phyloP scores from a whole-genome alignment of 2,329 filamentous ascomycete genomes.

The Phaeoacremonium minimum region DNA sequence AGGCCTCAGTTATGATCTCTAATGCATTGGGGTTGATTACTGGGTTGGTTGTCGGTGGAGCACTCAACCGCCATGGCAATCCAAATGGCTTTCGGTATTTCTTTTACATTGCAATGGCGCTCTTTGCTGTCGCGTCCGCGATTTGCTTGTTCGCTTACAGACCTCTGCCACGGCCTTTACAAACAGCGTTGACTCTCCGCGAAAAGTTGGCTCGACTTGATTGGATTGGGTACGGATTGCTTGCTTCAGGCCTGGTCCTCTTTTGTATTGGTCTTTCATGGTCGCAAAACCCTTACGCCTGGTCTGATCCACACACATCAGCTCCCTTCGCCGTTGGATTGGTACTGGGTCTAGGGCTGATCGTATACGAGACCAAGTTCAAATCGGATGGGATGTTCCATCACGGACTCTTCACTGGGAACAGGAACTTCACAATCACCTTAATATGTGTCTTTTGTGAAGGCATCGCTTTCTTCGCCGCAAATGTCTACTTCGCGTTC shows the following conservation, averaged over 20 bases:
- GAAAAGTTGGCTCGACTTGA: conserved; percentile 30
- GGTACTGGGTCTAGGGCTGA: conserved; percentile 16
- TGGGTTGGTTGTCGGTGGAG: conserved; percentile 28
- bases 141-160: conserved; percentile 25
- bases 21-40: conserved; percentile 21
- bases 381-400: conserved; percentile 35
- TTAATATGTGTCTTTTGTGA: conserved; percentile 29
- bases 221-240: conserved; percentile 31
- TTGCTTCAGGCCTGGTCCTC: conserved; percentile 27
- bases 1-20: conserved; percentile 25
- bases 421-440: conserved; percentile 30
- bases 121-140: conserved; percentile 19
- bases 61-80: conserved; percentile 23
- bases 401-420: conserved; percentile 27
- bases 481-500: conserved; percentile 37
- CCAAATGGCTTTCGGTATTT: conserved; percentile 27
- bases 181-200: conserved; percentile 16
- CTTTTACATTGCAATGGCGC: conserved; percentile 26
- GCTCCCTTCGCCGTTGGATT: conserved; percentile 29
- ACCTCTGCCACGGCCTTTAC: conserved; percentile 20
- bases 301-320: conserved; percentile 27
- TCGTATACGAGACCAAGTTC: conserved; percentile 26
- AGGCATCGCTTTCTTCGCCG: conserved; percentile 32
- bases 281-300: conserved; percentile 31
- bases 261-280: conserved; percentile 33